A percentile compares a stretch with the other conserved stretches of the same genome.
Conservation (phyloP, 1,284 basidiomycete genomes). For the Ceratobasidium sp. region DNA sequence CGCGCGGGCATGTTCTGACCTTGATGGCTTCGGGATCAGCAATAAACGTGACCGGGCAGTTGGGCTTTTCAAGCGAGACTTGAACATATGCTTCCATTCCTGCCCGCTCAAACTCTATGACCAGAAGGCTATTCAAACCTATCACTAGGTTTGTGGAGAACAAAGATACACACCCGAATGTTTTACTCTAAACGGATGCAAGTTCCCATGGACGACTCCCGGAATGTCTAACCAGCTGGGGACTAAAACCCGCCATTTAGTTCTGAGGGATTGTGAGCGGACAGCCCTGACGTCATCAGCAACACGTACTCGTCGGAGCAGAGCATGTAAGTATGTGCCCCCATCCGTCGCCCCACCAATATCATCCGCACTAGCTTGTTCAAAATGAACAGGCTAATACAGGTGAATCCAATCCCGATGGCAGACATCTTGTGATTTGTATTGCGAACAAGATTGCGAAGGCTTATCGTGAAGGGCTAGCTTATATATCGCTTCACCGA, state of each 20-base stretch:
- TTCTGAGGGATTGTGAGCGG: background rate
- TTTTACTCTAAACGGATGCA: background rate
- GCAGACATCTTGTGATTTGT: constrained; percentile 44
- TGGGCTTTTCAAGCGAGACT: background rate
- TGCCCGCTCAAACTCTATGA: constrained; percentile 9
- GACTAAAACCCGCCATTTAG: constrained; percentile 1
- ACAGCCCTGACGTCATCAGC: too few species aligned
- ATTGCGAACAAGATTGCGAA: too few species aligned
- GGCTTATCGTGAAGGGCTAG: too few species aligned
- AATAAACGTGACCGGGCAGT: background rate
- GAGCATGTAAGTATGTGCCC: constrained; percentile 1
- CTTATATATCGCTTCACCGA: too few species aligned
- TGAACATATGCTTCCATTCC: constrained; percentile 26
- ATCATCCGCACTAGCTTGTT: constrained; percentile 10
- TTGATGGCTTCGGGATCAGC: constrained; percentile 27
- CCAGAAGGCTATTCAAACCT: background rate
- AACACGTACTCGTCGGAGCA: background rate
- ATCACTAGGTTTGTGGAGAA: background rate
- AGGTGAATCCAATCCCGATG: constrained; percentile 49
- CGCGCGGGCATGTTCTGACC: background rate
- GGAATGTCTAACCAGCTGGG: constrained; percentile 14
- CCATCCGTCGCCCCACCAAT: background rate
- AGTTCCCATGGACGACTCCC: constrained; percentile 4
- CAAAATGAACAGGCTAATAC: constrained; percentile 26
- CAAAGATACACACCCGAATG: background rate